phyloP scores from a whole-genome alignment of 176 grass and related monocot species.

The Panicum miliaceum region DNA sequence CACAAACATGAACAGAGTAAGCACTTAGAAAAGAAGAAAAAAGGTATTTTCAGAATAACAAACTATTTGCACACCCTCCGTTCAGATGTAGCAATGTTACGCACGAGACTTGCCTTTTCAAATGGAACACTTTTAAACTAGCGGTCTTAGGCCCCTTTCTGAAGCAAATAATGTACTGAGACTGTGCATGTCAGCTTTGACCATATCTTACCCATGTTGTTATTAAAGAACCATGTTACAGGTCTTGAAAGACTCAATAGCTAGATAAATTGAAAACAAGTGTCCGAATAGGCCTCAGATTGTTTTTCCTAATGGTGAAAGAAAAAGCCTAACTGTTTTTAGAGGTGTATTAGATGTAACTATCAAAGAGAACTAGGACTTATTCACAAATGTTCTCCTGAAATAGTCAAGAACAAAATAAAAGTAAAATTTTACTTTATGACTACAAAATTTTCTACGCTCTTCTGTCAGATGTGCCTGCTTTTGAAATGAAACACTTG shows the following conservation, averaged over 20 bases:
- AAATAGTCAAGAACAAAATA: neutral
- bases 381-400: neutral
- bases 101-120: neutral
- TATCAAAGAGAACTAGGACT: neutral
- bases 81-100: neutral
- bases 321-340: neutral
- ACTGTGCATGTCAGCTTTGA: neutral
- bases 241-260: neutral
- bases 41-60: neutral
- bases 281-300: neutral
- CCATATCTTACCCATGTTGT: neutral
- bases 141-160: neutral
- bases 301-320: neutral
- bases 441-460: neutral
- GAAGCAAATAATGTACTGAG: neutral
- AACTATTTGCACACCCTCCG: neutral
- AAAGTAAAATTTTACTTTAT: neutral
- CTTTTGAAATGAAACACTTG: neutral
- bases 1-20: slow-evolving; percentile 6
- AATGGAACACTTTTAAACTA: slow-evolving; percentile 8
- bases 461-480: neutral
- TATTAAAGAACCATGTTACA: neutral
- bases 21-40: neutral
- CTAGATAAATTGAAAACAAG: neutral
- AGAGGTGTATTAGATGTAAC: neutral